Conservation (phyloP, 2,329 filamentous ascomycete species). For the Teratosphaeriaceae sp. region DNA sequence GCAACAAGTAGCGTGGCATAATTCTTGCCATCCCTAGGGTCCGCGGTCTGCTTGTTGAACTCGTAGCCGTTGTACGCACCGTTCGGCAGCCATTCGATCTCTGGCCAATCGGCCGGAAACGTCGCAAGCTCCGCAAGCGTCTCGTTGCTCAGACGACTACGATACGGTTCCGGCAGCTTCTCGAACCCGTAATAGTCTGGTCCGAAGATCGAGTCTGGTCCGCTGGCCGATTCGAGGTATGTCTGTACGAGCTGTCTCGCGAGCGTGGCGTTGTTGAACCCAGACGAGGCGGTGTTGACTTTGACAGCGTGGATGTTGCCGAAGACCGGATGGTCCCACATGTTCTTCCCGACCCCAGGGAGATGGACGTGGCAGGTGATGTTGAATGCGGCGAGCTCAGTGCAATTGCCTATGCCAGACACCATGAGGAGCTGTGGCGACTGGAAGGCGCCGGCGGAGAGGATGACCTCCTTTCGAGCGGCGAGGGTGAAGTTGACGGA, state of each 20-base stretch:
- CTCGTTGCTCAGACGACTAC: constrained; percentile 20
- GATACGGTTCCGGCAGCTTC: constrained; percentile 11
- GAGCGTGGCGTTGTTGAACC: background rate
- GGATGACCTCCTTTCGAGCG: constrained; percentile 37
- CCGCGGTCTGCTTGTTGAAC: constrained; percentile 8
- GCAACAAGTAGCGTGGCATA: constrained; percentile 28
- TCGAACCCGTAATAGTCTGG: constrained; percentile 8
- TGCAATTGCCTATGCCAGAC: constrained; percentile 23
- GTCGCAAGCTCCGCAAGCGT: constrained; percentile 19
- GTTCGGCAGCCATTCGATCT: constrained; percentile 19
- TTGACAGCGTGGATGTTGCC: constrained; percentile 14
- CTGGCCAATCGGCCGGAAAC: constrained; percentile 20
- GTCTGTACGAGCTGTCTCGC: constrained; percentile 1
- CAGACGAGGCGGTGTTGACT: constrained; percentile 9
- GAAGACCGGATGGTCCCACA: constrained; percentile 18
- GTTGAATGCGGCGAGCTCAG: constrained; percentile 23
- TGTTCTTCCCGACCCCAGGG: constrained; percentile 25
- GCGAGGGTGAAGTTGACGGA: constrained; percentile 15
- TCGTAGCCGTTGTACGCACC: constrained; percentile 12
- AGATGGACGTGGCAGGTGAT: constrained; percentile 24
- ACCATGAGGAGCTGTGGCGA: constrained; percentile 34
- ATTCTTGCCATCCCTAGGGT: constrained; percentile 18
- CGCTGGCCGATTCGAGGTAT: background rate
- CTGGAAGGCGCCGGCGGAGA: constrained; percentile 38
- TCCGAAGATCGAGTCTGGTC: constrained; percentile 8